Evolutionary conservation across 1,284 basidiomycete genomes (phyloP).

Genomic region (Tausonia pullulans): DNA sequence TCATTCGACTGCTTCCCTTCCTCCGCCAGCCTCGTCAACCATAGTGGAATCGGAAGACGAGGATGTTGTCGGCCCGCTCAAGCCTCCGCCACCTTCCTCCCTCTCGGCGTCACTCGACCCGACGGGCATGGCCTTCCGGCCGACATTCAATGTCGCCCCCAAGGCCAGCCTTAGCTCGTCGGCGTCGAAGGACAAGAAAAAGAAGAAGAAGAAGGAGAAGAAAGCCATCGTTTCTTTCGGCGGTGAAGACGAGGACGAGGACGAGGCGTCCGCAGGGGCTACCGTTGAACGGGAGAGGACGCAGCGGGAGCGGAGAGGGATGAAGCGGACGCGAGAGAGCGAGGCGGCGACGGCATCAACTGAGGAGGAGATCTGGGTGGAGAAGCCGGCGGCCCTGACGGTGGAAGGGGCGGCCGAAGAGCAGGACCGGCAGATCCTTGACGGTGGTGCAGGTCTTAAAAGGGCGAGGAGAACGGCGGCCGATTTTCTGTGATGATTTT

Average conservation of each 20-base stretch:
- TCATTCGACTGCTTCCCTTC: background rate
- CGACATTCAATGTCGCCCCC: slow-evolving; percentile 45
- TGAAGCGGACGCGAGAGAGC: slow-evolving; percentile 26
- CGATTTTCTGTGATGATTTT: background rate
- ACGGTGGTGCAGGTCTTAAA: background rate
- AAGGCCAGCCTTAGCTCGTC: slow-evolving; percentile 12
- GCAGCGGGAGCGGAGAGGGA: slow-evolving; percentile 23
- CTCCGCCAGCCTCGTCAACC: too few relatives aligned
- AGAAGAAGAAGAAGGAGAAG: slow-evolving; percentile 32
- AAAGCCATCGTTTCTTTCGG: slow-evolving; percentile 56
- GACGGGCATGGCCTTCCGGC: slow-evolving; percentile 49
- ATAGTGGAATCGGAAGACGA: too few relatives aligned
- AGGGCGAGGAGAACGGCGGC: background rate
- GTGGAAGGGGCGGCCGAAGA: slow-evolving; percentile 15
- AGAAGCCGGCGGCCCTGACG: slow-evolving; percentile 34
- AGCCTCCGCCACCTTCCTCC: slow-evolving; percentile 14
- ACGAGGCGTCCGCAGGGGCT: slow-evolving; percentile 12
- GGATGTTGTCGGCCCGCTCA: slow-evolving; percentile 1
- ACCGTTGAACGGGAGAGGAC: slow-evolving; percentile 16
- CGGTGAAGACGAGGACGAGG: slow-evolving; percentile 44
- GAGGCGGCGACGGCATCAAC: slow-evolving; percentile 31
- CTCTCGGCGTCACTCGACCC: slow-evolving; percentile 26
- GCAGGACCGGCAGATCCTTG: background rate
- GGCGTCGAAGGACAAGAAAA: slow-evolving; percentile 34
- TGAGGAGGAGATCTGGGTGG: slow-evolving; percentile 40